A percentile compares a stretch with the other conserved stretches of the same genome.
Conservation (phyloP, 768 basidiomycete species). For the Mycena epipterygia region DNA sequence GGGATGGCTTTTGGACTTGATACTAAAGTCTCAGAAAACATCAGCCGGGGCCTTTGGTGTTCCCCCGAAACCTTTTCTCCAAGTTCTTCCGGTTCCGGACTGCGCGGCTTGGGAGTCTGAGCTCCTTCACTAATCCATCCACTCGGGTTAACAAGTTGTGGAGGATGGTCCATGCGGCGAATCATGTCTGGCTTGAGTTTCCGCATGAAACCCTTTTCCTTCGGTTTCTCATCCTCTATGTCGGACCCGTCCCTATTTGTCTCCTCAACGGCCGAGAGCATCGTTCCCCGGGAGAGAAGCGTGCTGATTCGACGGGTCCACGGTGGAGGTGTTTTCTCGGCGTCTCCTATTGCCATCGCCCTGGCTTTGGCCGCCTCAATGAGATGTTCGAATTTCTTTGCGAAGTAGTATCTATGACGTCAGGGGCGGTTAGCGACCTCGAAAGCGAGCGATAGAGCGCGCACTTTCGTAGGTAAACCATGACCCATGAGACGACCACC, state of each 20-base stretch:
- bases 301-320: constrained; percentile 48
- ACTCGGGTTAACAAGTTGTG: constrained; percentile 79
- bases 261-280: constrained; percentile 45
- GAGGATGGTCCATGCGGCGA: constrained; percentile 75
- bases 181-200: constrained; percentile 82
- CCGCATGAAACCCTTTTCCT: constrained; percentile 45
- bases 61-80: neutral
- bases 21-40: constrained; percentile 37
- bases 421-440: neutral
- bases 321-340: constrained; percentile 37
- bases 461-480: constrained; percentile 83
- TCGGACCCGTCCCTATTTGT: constrained; percentile 27
- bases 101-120: constrained; percentile 36
- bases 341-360: constrained; percentile 37
- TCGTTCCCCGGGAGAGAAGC: constrained; percentile 47
- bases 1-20: constrained; percentile 27
- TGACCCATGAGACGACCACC: constrained; percentile 87
- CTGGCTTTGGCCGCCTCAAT: constrained; percentile 59
- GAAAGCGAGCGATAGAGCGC: constrained; percentile 28
- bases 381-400: constrained; percentile 73
- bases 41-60: constrained; percentile 29
- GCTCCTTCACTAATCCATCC: constrained; percentile 73
- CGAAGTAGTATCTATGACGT: constrained; percentile 75
- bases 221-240: constrained; percentile 33
- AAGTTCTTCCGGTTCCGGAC: neutral